Percentiles rank a stretch among this genome's conserved stretches.
These are phyloP conservation scores for Silene vulgaris DNA, from an alignment of 179 eudicot genomes.

Conservation along the genomic window DNA sequence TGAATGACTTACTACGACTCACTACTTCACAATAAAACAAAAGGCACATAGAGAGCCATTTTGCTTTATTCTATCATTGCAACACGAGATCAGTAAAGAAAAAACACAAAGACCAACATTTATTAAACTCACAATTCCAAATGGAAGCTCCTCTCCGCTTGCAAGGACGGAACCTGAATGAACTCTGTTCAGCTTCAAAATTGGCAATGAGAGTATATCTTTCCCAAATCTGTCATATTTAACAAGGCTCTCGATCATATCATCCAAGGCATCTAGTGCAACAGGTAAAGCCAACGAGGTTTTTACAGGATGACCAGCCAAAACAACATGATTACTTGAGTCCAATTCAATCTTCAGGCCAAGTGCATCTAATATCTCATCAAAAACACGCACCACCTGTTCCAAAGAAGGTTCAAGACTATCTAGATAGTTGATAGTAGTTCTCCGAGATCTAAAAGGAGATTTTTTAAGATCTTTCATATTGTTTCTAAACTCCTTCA, in stretches of 20 bases:
- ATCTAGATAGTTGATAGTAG: conserved; percentile 36
- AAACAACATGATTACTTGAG: conserved; percentile 34
- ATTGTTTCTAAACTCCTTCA: conserved; percentile 41
- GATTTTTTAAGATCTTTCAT: conserved; percentile 51
- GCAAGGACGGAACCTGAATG: conserved; percentile 77
- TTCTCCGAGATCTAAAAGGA: conserved; percentile 61
- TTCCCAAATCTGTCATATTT: conserved; percentile 31
- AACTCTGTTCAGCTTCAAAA: conserved; percentile 66
- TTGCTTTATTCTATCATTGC: background rate
- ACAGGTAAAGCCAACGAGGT: conserved; percentile 83
- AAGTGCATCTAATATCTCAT: conserved; percentile 55
- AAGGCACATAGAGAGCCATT: too few species aligned
- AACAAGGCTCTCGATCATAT: conserved; percentile 46
- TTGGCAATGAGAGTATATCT: conserved; percentile 53
- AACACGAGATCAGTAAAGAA: background rate
- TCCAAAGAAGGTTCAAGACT: conserved; percentile 32
- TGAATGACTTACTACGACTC: background rate
- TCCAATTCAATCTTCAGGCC: conserved; percentile 46
- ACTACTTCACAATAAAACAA: too few species aligned
- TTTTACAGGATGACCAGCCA: conserved; percentile 75
- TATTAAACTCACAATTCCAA: conserved; percentile 70
- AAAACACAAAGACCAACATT: background rate
- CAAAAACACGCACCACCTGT: conserved; percentile 46
- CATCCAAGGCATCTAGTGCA: conserved; percentile 75
- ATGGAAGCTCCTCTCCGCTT: conserved; percentile 93